Evolutionary conservation across 2,329 filamentous ascomycete genomes (phyloP), one percentile per base, ranked within the genome.

Genomic region (Pseudogymnoascus sp.): DNA sequence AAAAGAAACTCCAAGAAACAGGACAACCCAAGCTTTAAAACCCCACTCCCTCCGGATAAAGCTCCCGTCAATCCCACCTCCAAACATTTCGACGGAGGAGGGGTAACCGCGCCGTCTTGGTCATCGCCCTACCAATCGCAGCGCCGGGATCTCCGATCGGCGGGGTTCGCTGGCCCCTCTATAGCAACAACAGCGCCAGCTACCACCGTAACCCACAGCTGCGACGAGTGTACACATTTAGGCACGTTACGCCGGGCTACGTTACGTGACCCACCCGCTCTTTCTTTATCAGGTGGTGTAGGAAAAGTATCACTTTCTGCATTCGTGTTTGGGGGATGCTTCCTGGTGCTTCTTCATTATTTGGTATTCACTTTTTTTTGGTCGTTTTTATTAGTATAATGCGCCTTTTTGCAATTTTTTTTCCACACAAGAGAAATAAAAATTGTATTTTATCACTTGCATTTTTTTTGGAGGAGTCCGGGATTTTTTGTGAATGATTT

Each of bases 241-340:
- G 43, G 43, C 43, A 54, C 43, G 43, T 54, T 54, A 54, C 43
- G 25, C 38, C 41, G n/a, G 41, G 41, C 14, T 54, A 54, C 43
- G 43, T 54, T 54, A 54, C 43, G n/a, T 54, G 43, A 33, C 43
- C 43, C 43, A 54, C 43, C 14, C 6, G 30, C n/a, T n/a, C 2
- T 22, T 22, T 22, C 12, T 4, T 3, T 54, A 12, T 54, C 25
- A 6, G 14, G 4, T 7, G 7, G 28, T 30, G 28, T 30, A 4
- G 28, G 28, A 30, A 30, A n/a, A n/a, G n/a, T n/a, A 28, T 50
- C 41, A 50, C 14, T 50, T 50, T 22, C 11, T 8, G 3, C 11
- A 28, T 47, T 6, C 4, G 9, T 50, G 41, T 16, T 28, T 47
- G 12, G 41, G 41, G 14, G 11, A 43, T 43, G 20, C 20, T 22